Evolutionary conservation across 1,284 basidiomycete species (phyloP), one percentile per base, ranked within the genome.

Genomic region (Pseudozyma pruni): DNA sequence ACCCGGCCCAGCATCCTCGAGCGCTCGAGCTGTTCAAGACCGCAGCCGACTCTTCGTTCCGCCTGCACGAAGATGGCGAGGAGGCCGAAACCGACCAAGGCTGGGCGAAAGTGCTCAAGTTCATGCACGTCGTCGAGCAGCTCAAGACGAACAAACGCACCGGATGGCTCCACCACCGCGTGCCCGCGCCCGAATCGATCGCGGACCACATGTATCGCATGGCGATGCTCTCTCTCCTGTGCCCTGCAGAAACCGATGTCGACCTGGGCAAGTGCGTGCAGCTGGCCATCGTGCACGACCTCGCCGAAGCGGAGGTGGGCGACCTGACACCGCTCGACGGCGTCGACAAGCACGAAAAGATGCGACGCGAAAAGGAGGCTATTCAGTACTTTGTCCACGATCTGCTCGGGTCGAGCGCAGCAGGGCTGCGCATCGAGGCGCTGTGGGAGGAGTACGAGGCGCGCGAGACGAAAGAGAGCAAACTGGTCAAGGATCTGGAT

Each of bases 171-270:
- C 80, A 81, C 43, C 80, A 82, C 38, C 69, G 75, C 3, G 69
- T 82, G 0, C 58, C 72, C 3, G 25, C 47, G 16, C 72, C 76
- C n/a, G 81, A 84, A 52, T 94, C 68, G 32, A 95, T 97, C 66
- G 90, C 93, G 4, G 94, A 98, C 82, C 94, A 98, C 81, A 97
- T 96, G 94, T 95, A 96, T 83, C 87, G 95, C 52, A 98, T 98
- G 95, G 90, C 92, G 2, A 83, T 97, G 20, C 86, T 98, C 41
- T 90, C 93, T 1, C 90, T 97, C 88, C 90, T 93, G 69, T 87
- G 85, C 14, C 85, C 85, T 7, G 81, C 87, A 1, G 88, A 74
- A 16, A 34, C 88, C 2, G 91, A 91, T 69, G 49, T 85, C 4
- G 81, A 81, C 54, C 49, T 78, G 33, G 71, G 86, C 83, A 95